Percentiles rank a stretch among this genome's conserved stretches.
These are phyloP conservation scores for Nicotiana paniculata DNA, from an alignment of 257 asterid species.

Conservation along the genomic window DNA sequence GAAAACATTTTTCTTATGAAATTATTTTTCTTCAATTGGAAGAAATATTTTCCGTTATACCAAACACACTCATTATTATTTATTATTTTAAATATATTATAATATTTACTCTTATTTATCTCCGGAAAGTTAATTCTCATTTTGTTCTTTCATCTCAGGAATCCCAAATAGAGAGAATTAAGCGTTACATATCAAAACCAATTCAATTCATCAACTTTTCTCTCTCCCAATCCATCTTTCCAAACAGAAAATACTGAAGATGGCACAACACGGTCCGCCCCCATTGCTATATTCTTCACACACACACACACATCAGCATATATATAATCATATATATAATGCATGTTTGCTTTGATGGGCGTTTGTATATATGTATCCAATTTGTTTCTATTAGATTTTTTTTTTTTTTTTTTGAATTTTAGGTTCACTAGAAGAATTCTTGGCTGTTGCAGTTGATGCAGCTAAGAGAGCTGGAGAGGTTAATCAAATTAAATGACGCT, in stretches of 20 bases:
- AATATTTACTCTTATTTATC: no score
- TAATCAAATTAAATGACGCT: neutral
- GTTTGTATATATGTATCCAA: neutral
- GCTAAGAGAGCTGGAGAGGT: constrained; percentile 79
- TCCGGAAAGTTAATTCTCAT: no score
- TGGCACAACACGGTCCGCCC: neutral
- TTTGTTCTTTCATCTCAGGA: no score
- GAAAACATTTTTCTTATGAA: no score
- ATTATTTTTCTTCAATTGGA: no score
- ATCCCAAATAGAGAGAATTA: neutral
- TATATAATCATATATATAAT: no score
- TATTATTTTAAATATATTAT: no score
- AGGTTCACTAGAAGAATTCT: constrained; percentile 52
- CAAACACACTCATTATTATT: no score
- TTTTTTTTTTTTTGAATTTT: constrained; percentile 6
- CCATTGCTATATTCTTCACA: neutral
- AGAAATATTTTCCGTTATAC: no score
- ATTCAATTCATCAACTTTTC: no score
- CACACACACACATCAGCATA: neutral
- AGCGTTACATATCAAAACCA: no score
- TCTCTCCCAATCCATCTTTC: neutral
- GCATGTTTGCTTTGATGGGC: no score
- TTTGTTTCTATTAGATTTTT: neutral
- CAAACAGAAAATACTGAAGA: neutral
- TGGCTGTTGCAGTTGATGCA: constrained; percentile 55